Conservation (phyloP, 2,329 filamentous ascomycete genomes). For the Pyricularia grisea region DNA sequence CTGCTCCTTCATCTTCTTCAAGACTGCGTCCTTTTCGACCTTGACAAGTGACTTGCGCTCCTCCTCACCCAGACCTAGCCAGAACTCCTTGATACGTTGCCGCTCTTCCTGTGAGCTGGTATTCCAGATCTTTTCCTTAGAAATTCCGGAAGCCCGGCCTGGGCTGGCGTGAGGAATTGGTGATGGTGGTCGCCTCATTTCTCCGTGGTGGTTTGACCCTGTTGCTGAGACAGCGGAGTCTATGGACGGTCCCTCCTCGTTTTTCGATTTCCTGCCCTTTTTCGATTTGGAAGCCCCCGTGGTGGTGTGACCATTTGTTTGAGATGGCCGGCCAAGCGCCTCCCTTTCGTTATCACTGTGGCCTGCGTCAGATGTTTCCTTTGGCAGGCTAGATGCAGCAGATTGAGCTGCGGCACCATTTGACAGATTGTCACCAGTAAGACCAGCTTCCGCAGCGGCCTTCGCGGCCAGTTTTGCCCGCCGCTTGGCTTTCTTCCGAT, state of each 20-base stretch:
- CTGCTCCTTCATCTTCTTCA: conserved; percentile 99
- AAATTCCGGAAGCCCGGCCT: conserved; percentile 25
- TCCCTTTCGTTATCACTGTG: conserved; percentile 47
- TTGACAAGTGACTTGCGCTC: conserved; percentile 93
- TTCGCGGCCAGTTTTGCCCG: conserved; percentile 75
- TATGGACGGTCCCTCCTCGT: conserved; percentile 26
- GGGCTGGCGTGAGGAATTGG: conserved; percentile 5
- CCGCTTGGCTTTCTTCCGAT: conserved; percentile 93
- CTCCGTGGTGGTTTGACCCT: conserved; percentile 8
- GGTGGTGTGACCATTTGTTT: conserved; percentile 18
- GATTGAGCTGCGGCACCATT: conserved; percentile 3
- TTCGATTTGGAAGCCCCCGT: conserved; percentile 32
- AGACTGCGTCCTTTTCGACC: conserved; percentile 94
- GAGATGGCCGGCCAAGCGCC: conserved; percentile 27
- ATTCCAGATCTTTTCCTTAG: conserved; percentile 92
- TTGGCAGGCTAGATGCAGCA: conserved; percentile 28
- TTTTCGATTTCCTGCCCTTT: conserved; percentile 64
- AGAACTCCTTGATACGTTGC: conserved; percentile 96
- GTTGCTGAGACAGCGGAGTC: conserved; percentile 5
- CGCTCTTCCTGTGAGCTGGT: conserved; percentile 90
- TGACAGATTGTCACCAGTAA: conserved; percentile 9
- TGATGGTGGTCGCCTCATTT: neutral
- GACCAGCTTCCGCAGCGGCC: conserved; percentile 37
- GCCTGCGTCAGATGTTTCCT: conserved; percentile 27
- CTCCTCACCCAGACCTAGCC: conserved; percentile 87